Conservation (phyloP, 2,329 filamentous ascomycete species). For the Beauveria medogensis region DNA sequence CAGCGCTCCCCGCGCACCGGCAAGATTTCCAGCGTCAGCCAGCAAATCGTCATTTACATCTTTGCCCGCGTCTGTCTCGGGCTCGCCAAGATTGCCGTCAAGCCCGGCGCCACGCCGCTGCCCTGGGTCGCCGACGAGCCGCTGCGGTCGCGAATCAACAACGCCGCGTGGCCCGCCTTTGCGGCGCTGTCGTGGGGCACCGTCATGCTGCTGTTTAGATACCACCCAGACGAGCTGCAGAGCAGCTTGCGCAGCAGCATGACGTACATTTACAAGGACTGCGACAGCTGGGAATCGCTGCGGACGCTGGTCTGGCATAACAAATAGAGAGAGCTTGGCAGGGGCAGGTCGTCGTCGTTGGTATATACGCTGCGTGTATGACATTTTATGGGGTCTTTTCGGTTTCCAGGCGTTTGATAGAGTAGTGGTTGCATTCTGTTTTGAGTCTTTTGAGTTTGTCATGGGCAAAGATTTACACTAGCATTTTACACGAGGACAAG, state of each 20-base stretch:
- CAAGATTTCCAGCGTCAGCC: slow-evolving; percentile 71
- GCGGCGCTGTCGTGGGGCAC: slow-evolving; percentile 83
- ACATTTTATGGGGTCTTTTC: neutral
- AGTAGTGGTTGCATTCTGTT: neutral
- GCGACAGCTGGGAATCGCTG: slow-evolving; percentile 81
- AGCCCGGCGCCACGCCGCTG: slow-evolving; percentile 44
- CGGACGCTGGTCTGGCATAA: slow-evolving; percentile 84
- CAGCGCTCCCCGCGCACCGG: slow-evolving; percentile 52
- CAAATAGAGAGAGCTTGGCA: slow-evolving; percentile 36
- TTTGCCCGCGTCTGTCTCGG: slow-evolving; percentile 86
- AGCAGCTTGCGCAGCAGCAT: slow-evolving; percentile 88
- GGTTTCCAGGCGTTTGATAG: neutral
- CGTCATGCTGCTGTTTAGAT: slow-evolving; percentile 93
- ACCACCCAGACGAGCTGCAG: slow-evolving; percentile 87
- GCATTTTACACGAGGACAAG: slow-evolving; percentile 4
- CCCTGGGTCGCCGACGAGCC: slow-evolving; percentile 41
- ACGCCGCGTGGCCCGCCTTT: slow-evolving; percentile 87
- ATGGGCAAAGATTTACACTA: neutral
- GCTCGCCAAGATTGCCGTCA: slow-evolving; percentile 73
- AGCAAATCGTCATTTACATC: slow-evolving; percentile 98
- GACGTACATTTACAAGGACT: slow-evolving; percentile 92
- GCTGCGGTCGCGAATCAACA: slow-evolving; percentile 42
- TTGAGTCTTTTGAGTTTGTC: neutral
- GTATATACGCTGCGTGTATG: neutral
- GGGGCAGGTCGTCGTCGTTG: neutral